These are phyloP conservation scores for Lepidium sativum DNA, from an alignment of 345 rosid species.

Conservation along the genomic window DNA sequence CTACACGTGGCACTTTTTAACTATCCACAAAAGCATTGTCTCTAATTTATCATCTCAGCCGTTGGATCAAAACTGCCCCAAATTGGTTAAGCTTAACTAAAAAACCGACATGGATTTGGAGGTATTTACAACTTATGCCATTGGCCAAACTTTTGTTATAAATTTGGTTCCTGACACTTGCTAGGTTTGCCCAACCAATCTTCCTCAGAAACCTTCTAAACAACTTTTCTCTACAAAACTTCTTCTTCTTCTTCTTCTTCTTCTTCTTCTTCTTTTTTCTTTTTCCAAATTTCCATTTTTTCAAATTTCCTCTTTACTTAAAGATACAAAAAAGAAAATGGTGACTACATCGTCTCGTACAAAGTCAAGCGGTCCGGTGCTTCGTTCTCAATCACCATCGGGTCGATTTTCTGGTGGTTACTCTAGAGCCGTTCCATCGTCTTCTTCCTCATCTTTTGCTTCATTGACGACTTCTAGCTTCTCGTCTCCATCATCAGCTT, in stretches of 20 bases:
- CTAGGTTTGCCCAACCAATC: constrained; percentile 34
- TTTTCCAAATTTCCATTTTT: background rate
- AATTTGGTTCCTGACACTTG: constrained; percentile 25
- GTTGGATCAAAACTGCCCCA: too few species aligned
- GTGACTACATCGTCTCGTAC: constrained; percentile 27
- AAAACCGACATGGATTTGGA: constrained; percentile 5
- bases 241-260: background rate
- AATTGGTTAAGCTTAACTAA: constrained; percentile 21
- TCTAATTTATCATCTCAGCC: too few species aligned
- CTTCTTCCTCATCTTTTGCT: constrained; percentile 26
- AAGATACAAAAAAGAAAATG: too few species aligned
- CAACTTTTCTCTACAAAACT: background rate
- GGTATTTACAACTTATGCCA: constrained; percentile 20
- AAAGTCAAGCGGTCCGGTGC: constrained; percentile 11
- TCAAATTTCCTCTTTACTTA: too few species aligned
- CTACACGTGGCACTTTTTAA: background rate
- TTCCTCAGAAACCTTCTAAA: constrained; percentile 7
- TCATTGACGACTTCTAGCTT: constrained; percentile 29
- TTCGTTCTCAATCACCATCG: constrained; percentile 25
- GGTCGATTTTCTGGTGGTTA: constrained; percentile 24
- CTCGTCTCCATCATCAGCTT: constrained; percentile 24
- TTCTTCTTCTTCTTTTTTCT: background rate
- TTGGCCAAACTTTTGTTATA: constrained; percentile 13
- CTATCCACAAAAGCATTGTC: too few species aligned
- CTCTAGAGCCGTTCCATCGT: constrained; percentile 9